Evolutionary conservation across 1,284 basidiomycete species (phyloP), one percentile per base, ranked within the genome.

Genomic region (Tylopilus sp.): DNA sequence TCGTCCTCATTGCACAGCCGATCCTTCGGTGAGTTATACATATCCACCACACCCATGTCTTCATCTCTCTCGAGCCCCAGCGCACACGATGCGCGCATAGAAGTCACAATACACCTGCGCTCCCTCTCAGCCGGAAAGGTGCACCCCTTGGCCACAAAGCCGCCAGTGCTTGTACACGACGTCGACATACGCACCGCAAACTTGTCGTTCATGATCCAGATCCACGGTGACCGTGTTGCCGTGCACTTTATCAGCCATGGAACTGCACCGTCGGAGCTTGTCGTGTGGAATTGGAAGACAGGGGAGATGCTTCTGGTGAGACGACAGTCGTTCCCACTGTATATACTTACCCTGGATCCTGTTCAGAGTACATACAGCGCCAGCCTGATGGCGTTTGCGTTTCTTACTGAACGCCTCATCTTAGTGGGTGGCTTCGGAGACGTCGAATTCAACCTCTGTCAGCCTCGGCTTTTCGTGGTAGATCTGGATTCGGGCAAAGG

Each of bases 251-350:
- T 68, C 9, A 60, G 58, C 26, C 43, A 44, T 3, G 67, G 64
- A n/a, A 59, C 57, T 7, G 60, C 61, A 17, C 66, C 69, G 13
- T 75, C 72, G 28, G 76, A 82, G 52, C 65, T 86, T 19, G 63
- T 76, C n/a, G 68, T 85, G 17, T 86, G 82, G 83, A 75, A 85
- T 50, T 86, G 85, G 84, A 79, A 77, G 61, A 80, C 74, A 7
- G 79, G 81, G 9, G 56, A 61, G 7, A 58, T 67, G 17, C 62
- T 77, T 58, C 52, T 80, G 61, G 84, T 86, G 58, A 68, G 78
- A 62, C 26, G 4, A 15, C 9, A 19, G n/a, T 10, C 22, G 15
- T 14, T 31, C 20, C 48, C 29, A 14, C 22, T 20, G 49, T 20
- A 29, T 42, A 24, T 20, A 26, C 52, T 57, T 43, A 61, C 37